phyloP scores from a whole-genome alignment of 2,329 filamentous ascomycete species.

The Xylariaceae sp. region DNA sequence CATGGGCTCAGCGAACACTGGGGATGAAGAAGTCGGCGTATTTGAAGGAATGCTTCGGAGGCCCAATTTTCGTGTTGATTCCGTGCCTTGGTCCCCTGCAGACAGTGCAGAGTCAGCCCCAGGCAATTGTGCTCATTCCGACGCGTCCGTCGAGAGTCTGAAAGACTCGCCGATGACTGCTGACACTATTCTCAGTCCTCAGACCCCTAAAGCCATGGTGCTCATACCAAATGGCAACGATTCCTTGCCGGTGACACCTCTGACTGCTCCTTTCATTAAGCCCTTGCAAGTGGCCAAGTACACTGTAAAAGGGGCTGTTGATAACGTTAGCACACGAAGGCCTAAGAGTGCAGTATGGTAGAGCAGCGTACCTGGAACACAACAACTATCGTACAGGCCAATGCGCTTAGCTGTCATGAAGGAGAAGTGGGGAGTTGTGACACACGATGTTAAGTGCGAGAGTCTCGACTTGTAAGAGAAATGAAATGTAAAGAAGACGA shows the following conservation, averaged over 20 bases:
- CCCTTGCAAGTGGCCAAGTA: conserved; percentile 2
- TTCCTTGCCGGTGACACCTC: background rate
- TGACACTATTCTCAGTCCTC: background rate
- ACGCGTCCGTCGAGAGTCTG: background rate
- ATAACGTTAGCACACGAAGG: conserved; percentile 6
- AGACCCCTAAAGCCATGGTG: conserved; percentile 1
- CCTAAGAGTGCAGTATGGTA: conserved; percentile 19
- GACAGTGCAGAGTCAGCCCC: background rate
- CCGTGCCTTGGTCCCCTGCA: background rate
- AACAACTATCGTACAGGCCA: too few relatives aligned
- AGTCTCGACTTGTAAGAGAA: background rate
- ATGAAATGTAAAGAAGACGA: too few relatives aligned
- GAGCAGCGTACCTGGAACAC: too few relatives aligned
- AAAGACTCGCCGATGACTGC: background rate
- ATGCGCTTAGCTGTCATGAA: too few relatives aligned
- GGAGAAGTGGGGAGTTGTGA: too few relatives aligned
- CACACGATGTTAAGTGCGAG: background rate
- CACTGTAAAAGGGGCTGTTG: background rate
- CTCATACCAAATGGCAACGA: conserved; percentile 1
- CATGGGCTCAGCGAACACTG: background rate
- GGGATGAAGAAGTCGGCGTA: background rate
- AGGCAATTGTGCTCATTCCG: background rate
- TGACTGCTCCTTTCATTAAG: conserved; percentile 1
- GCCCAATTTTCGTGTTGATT: background rate
- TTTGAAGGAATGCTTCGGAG: too few relatives aligned